Evolutionary conservation across 148 eudicot genomes (phyloP).

Genomic region (Rhododendron ovatum): DNA sequence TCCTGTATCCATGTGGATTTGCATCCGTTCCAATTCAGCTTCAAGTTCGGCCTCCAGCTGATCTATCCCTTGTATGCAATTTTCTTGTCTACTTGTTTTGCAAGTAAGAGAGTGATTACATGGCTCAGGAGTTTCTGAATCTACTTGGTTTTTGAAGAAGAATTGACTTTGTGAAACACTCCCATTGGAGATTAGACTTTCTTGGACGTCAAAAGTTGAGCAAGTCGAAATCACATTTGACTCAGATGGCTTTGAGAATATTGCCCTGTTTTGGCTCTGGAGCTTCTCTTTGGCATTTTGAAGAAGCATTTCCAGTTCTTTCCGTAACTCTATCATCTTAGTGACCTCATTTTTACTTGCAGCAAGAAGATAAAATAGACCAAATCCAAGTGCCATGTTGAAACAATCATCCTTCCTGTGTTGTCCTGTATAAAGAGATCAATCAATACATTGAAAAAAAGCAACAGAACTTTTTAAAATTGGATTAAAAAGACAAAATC

Average conservation of each 20-base stretch:
- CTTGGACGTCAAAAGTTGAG: slow-evolving; percentile 29
- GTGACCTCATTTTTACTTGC: slow-evolving; percentile 54
- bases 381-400: slow-evolving; percentile 60
- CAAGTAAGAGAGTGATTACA: slow-evolving; percentile 19
- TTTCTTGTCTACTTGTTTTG: slow-evolving; percentile 23
- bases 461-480: background rate
- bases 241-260: slow-evolving; percentile 17
- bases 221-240: slow-evolving; percentile 6
- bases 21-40: slow-evolving; percentile 50
- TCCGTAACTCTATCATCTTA: slow-evolving; percentile 42
- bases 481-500: background rate
- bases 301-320: slow-evolving; percentile 46
- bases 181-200: slow-evolving; percentile 17
- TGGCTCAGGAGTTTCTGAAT: slow-evolving; percentile 16
- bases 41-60: slow-evolving; percentile 61
- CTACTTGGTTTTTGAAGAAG: slow-evolving; percentile 17
- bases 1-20: slow-evolving; percentile 33
- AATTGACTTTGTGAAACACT: slow-evolving; percentile 20
- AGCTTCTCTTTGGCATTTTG: slow-evolving; percentile 29
- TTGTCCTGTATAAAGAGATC: slow-evolving; percentile 9
- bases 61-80: slow-evolving; percentile 27
- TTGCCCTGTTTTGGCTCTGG: slow-evolving; percentile 15
- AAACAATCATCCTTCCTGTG: slow-evolving; percentile 21
- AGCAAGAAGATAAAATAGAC: slow-evolving; percentile 51
- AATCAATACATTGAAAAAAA: background rate